A percentile compares a stretch with the other conserved stretches of the same genome.
Conservation (phyloP, 805 yeast genomes). For the Teunomyces atbi region DNA sequence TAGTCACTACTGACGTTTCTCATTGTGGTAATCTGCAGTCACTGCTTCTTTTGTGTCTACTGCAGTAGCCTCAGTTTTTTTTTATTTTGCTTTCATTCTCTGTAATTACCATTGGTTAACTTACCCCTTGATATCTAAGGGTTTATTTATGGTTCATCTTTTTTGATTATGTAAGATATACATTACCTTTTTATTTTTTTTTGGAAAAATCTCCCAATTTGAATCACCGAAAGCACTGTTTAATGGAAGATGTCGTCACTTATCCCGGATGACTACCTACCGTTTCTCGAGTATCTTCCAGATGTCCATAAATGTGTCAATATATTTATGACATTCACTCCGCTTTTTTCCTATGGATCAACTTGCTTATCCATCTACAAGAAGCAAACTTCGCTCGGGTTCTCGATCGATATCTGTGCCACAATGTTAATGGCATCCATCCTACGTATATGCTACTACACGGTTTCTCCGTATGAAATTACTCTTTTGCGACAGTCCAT, state of each 20-base stretch:
- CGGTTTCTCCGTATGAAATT: constrained; percentile 78
- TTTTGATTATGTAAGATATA: neutral
- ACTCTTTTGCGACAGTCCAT: constrained; percentile 74
- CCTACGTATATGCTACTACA: constrained; percentile 71
- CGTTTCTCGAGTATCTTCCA: constrained; percentile 25
- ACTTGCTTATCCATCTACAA: constrained; percentile 69
- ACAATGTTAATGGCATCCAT: constrained; percentile 82
- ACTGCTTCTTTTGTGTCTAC: neutral
- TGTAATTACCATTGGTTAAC: neutral
- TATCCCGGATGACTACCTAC: constrained; percentile 20
- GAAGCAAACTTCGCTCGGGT: constrained; percentile 69
- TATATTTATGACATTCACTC: constrained; percentile 73
- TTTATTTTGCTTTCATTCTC: neutral
- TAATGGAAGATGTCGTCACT: constrained; percentile 8
- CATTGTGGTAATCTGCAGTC: neutral
- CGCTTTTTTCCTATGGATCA: constrained; percentile 82
- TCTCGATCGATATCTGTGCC: constrained; percentile 89
- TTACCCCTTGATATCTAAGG: neutral
- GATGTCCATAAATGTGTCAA: constrained; percentile 56
- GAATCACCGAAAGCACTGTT: neutral
- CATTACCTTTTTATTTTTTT: neutral
- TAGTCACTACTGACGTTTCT: neutral
- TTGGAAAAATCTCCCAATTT: neutral
- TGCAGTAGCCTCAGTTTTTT: neutral
- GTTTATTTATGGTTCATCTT: neutral